Base-by-base conservation (phyloP, 768 basidiomycete species). In the Lenzites betulinus region DNA sequence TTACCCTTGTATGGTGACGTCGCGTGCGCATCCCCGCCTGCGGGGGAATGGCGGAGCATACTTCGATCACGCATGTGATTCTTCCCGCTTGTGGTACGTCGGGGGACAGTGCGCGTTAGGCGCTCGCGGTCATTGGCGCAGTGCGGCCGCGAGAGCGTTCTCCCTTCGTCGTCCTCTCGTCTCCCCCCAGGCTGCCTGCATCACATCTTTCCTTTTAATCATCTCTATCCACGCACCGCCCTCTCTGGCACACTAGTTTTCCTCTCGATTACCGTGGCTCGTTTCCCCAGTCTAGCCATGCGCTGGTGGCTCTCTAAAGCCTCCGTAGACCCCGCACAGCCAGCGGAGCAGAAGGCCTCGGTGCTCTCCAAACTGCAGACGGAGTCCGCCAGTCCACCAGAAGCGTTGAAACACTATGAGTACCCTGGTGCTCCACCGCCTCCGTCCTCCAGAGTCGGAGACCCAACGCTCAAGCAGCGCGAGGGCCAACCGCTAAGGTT, bases 391-490 rank as follows among this genome's bases (percentile, higher is more conserved):
- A 44, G 51, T n/a, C 52, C 66, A 1, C 52, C 46, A 13, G 66
- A 67, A n/a, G 65, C 79, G 25, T 66, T 81, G 11, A 70, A 63
- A 25, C 79, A 90, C 67, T 93, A 86, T 69, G 83, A 85, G 53
- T 84, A 78, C 18, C 86, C 89, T 12, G 89, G 89, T 33, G 77
- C 86, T 20, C 77, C 83, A n/a, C 60, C 59, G 22, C 91, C 91
- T 0, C 89, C 90, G 0, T 90, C 89, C 8, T 80, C 92, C 48
- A 83, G 91, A 43, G 78, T 92, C 35, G 83, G 90, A 64, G 82
- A 73, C 54, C 70, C 85, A 25, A 84, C 81, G 64, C 77, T 89
- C n/a, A 87, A 84, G 70, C 80, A 79, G 39, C 77, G 82, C 64
- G 79, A 83, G 41, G 74, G 79, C 47, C 75, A 76, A 22, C 83